phyloP scores from a whole-genome alignment of 2,329 filamentous ascomycete genomes.

The Coleophoma crateriformis region DNA sequence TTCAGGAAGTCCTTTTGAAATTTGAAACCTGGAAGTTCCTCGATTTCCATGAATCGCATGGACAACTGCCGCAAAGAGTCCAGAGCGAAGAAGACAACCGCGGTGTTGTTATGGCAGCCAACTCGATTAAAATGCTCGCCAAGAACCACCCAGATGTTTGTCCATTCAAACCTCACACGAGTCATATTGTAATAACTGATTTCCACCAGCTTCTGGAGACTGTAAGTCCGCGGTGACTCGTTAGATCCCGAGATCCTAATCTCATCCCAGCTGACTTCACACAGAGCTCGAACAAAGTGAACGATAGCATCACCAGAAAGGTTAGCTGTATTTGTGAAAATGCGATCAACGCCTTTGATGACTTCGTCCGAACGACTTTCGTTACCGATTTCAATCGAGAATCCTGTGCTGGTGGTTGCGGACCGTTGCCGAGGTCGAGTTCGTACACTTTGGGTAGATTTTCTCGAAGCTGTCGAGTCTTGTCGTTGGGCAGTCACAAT shows the following conservation, averaged over 20 bases:
- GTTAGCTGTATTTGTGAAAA: conserved; percentile 94
- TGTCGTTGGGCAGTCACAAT: conserved; percentile 54
- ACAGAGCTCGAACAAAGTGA: conserved; percentile 86
- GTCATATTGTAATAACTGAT: conserved; percentile 99
- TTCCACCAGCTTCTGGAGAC: conserved; percentile 94
- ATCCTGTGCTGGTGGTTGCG: conserved; percentile 37
- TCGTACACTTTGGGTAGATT: conserved; percentile 54
- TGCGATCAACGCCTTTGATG: conserved; percentile 86
- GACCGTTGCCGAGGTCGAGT: conserved; percentile 45
- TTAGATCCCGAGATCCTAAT: conserved; percentile 96
- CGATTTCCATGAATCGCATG: conserved; percentile 98
- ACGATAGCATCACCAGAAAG: conserved; percentile 92
- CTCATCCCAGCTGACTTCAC: conserved; percentile 97
- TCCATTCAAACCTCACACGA: conserved; percentile 97
- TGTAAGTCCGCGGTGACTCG: conserved; percentile 93
- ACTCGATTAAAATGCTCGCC: conserved; percentile 98
- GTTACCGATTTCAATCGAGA: conserved; percentile 75
- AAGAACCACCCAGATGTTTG: conserved; percentile 94
- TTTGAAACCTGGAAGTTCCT: conserved; percentile 96
- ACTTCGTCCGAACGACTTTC: conserved; percentile 92
- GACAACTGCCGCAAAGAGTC: conserved; percentile 93
- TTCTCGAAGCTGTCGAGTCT: conserved; percentile 52
- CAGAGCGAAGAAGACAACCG: conserved; percentile 94
- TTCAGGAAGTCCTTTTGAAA: conserved; percentile 99
- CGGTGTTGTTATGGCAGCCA: conserved; percentile 92